Base-by-base conservation (phyloP, 805 yeast genomes). In the Spathaspora hagerdaliae region DNA sequence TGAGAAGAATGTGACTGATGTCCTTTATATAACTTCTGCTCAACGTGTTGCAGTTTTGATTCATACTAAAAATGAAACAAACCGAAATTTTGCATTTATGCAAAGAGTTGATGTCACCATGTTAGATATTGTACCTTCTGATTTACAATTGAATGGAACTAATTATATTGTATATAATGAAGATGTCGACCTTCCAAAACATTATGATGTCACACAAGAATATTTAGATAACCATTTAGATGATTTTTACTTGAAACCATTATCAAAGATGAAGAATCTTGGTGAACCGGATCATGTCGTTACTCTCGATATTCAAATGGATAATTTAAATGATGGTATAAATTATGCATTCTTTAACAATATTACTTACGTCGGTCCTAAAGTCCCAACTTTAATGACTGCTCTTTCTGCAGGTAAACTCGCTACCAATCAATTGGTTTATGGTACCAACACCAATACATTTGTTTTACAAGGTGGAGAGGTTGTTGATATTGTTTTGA, bases 311-410 rank as follows among this genome's bases (percentile, higher is more conserved):
- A 77, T 83, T 50, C 71, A 68, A 45, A 85, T 83, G 91, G 79
- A 76, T n/a, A 82, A 81, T 53, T 68, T 86, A 46, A 86, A 82
- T 15, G 82, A 86, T 57, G 94, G 92, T 52, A 73, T 84, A 41
- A 83, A 79, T 52, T 86, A 86, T 57, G 91, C 92, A 5, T 79
- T 85, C 59, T 85, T 86, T 74, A 83, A 85, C 60, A 77, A 81
- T 55, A 62, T 79, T 50, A 75, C 88, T 0, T 85, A 77, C 53
- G 77, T 75, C 32, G 68, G 77, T 3, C 94, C 94, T 38, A 79
- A 79, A 53, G 82, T 83, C 24, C 95, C 94, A 40, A 77, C 89
- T 5, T 65, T 87, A 50, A 7, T 27, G 39, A 76, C 89, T 2
- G 87, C 77, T 3, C 58, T 86, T 43, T 70, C 83, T 26, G 71